These are phyloP conservation scores for Nitzschia sp. DNA, from an alignment of 108 stramenopile species.

Conservation along the genomic window DNA sequence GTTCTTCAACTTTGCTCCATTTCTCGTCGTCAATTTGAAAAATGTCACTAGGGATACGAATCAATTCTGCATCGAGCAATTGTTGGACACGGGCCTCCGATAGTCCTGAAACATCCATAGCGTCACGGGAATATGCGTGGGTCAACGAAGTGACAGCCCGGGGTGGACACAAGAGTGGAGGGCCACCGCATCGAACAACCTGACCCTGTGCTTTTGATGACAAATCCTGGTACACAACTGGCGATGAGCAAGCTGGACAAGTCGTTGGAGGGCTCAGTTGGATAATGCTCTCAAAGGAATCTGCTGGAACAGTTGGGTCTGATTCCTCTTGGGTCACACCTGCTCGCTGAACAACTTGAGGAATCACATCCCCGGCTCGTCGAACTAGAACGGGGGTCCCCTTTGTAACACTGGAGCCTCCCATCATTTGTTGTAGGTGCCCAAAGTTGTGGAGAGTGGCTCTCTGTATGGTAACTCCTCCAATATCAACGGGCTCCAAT, in stretches of 20 bases:
- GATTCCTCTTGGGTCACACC: conserved; percentile 6
- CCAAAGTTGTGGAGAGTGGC: conserved; percentile 92
- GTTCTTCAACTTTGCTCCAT: conserved; percentile 38
- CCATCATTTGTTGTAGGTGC: conserved; percentile 65
- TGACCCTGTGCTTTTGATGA: conserved; percentile 42
- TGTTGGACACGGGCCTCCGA: conserved; percentile 70
- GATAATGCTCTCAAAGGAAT: conserved; percentile 22
- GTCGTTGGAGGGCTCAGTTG: conserved; percentile 52
- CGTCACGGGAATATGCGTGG: conserved; percentile 77
- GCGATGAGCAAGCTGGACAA: conserved; percentile 81
- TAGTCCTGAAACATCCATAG: conserved; percentile 75
- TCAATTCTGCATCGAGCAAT: conserved; percentile 43
- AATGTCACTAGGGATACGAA: conserved; percentile 70
- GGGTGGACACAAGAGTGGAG: conserved; percentile 70
- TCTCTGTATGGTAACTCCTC: conserved; percentile 80
- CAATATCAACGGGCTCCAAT: conserved; percentile 81
- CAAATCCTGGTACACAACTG: conserved; percentile 37
- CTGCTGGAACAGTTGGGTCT: background rate
- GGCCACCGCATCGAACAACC: conserved; percentile 76
- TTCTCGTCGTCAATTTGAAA: conserved; percentile 40
- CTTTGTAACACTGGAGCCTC: conserved; percentile 32
- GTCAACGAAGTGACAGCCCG: conserved; percentile 65
- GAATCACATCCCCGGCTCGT: conserved; percentile 90
- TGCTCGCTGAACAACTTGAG: conserved; percentile 72
- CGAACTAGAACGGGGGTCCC: conserved; percentile 62